Conservation (phyloP, 2,329 filamentous ascomycete species). For the Hypomyces perniciosus region DNA sequence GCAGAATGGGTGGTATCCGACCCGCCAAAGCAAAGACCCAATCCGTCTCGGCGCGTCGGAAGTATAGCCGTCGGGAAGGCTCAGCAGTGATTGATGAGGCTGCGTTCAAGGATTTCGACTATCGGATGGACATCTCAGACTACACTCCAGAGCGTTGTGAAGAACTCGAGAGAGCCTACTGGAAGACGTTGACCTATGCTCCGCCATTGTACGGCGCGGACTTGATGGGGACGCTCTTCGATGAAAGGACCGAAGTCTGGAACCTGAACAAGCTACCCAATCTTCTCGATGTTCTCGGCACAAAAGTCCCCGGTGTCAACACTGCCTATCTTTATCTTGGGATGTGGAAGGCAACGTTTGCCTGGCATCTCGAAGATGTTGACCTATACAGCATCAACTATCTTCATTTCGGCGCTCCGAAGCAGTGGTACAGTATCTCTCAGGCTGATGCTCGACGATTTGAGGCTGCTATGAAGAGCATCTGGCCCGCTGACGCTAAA, state of each 20-base stretch:
- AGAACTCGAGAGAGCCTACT: constrained; percentile 90
- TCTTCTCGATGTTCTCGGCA: constrained; percentile 85
- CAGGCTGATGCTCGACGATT: constrained; percentile 91
- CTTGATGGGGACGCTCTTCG: constrained; percentile 90
- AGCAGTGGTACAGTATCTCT: constrained; percentile 99
- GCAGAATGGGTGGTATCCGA: constrained; percentile 45
- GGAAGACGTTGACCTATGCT: constrained; percentile 95
- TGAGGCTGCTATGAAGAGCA: constrained; percentile 88
- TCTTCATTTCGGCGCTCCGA: constrained; percentile 95
- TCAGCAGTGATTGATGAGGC: constrained; percentile 80
- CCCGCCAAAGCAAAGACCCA: constrained; percentile 56
- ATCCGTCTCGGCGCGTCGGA: constrained; percentile 79
- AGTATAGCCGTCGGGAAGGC: constrained; percentile 75
- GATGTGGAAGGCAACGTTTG: constrained; percentile 99
- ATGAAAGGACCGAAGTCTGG: constrained; percentile 78
- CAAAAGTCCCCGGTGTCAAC: constrained; percentile 95
- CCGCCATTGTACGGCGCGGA: constrained; percentile 94
- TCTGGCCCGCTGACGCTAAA: constrained; percentile 93
- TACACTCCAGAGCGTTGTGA: constrained; percentile 89
- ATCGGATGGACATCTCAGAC: constrained; percentile 79
- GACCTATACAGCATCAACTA: constrained; percentile 99
- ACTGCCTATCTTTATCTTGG: constrained; percentile 96
- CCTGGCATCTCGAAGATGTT: constrained; percentile 97
- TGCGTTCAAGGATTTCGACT: constrained; percentile 86
- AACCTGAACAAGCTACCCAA: constrained; percentile 95